phyloP scores from a whole-genome alignment of 208 protist genomes.

The Trichomonas vaginalis region DNA sequence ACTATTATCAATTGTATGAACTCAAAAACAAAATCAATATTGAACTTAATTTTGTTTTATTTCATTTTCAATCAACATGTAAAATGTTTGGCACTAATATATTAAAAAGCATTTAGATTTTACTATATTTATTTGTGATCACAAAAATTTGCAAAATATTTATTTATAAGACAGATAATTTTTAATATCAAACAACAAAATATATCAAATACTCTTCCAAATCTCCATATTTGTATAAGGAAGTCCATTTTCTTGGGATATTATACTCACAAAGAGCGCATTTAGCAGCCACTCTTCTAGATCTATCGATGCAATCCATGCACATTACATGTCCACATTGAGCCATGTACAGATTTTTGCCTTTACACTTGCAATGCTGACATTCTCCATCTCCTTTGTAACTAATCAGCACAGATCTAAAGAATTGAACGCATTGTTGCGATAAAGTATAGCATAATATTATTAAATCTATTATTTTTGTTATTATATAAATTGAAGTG shows the following conservation, averaged over 20 bases:
- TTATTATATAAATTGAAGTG: neutral
- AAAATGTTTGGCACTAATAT: too few relatives aligned
- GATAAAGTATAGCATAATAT: neutral
- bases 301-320: neutral
- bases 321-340: neutral
- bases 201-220: neutral
- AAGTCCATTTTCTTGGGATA: neutral
- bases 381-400: neutral
- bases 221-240: neutral
- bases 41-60: too few relatives aligned
- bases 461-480: neutral
- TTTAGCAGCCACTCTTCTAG: neutral
- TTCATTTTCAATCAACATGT: too few relatives aligned
- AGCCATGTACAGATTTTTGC: neutral
- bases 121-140: too few relatives aligned
- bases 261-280: neutral
- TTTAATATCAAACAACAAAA: too few relatives aligned
- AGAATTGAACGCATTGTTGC: neutral
- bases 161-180: too few relatives aligned
- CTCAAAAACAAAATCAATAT: too few relatives aligned
- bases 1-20: too few relatives aligned
- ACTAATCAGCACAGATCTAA: neutral
- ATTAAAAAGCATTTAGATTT: too few relatives aligned
- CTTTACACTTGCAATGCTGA: neutral
- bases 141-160: too few relatives aligned